A percentile compares a stretch with the other conserved stretches of the same genome.
Evolutionary conservation across 257 asterid species (phyloP).

Genomic region (Capsicum pubescens): DNA sequence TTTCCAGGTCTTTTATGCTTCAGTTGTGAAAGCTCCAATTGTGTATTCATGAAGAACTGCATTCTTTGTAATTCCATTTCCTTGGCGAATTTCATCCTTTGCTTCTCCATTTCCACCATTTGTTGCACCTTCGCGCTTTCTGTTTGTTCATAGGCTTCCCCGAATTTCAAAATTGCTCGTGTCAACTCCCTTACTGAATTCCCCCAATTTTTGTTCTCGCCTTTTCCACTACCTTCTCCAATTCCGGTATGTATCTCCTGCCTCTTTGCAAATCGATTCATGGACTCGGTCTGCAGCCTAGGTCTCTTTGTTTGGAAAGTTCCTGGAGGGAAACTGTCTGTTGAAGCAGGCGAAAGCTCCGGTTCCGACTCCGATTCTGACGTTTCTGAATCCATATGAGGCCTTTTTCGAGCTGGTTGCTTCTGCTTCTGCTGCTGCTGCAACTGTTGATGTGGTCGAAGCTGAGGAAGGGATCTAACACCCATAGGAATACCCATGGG

Average conservation of each 20-base stretch:
- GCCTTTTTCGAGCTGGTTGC: slow-evolving; percentile 34
- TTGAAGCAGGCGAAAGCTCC: slow-evolving; percentile 57
- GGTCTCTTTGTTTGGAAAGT: slow-evolving; percentile 54
- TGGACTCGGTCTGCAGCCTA: slow-evolving; percentile 38
- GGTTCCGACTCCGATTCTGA: slow-evolving; percentile 64
- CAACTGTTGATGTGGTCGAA: slow-evolving; percentile 32
- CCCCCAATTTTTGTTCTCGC: slow-evolving; percentile 47
- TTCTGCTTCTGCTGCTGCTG: slow-evolving; percentile 37
- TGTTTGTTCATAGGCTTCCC: slow-evolving; percentile 82
- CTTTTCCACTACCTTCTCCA: slow-evolving; percentile 37
- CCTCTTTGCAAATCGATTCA: background rate
- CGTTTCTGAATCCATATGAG: slow-evolving; percentile 42
- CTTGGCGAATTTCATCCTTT: slow-evolving; percentile 88
- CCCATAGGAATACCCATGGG: slow-evolving; percentile 58
- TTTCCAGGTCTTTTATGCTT: slow-evolving; percentile 51
- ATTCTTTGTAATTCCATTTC: slow-evolving; percentile 93
- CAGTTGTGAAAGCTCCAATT: slow-evolving; percentile 74
- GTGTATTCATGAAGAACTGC: slow-evolving; percentile 83
- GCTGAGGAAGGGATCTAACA: slow-evolving; percentile 43
- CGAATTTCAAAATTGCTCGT: slow-evolving; percentile 67
- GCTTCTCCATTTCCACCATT: slow-evolving; percentile 89
- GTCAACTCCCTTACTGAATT: slow-evolving; percentile 65
- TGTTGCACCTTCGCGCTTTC: slow-evolving; percentile 83
- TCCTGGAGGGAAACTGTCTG: slow-evolving; percentile 68
- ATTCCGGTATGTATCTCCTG: slow-evolving; percentile 20